Percentiles rank a stretch among this genome's conserved stretches.
Evolutionary conservation across 1,139 yeast genomes (phyloP).

Genomic region (Geotrichum reessii): DNA sequence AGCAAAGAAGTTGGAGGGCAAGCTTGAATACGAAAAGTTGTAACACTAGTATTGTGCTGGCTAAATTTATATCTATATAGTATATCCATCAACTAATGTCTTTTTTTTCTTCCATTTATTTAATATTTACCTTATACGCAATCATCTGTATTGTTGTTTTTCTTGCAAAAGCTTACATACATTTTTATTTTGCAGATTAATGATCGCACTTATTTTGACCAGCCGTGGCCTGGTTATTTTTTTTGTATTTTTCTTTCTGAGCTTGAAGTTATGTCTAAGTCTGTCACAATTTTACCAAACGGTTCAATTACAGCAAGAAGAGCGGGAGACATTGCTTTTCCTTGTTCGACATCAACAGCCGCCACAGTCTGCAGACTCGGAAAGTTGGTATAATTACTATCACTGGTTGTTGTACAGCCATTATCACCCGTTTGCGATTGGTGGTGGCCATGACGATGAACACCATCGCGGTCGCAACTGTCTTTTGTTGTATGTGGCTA

Average conservation of each 20-base stretch:
- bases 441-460: neutral
- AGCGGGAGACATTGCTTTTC: neutral
- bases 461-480: neutral
- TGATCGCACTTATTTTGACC: neutral
- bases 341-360: neutral
- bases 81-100: neutral
- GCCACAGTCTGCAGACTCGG: neutral
- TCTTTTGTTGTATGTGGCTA: neutral
- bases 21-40: conserved; percentile 86
- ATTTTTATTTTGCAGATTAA: neutral
- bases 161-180: neutral
- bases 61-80: neutral
- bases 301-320: neutral
- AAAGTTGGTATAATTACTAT: neutral
- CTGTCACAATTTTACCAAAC: neutral
- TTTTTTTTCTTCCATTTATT: too few relatives aligned
- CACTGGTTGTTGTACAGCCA: neutral
- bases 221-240: neutral
- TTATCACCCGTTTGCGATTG: neutral
- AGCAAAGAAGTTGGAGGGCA: conserved; percentile 94
- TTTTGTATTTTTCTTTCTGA: neutral
- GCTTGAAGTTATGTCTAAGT: neutral
- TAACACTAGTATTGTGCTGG: conserved; percentile 30
- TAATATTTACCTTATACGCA: too few relatives aligned
- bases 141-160: neutral